Conservation (phyloP, 805 yeast species). For the Candida patagonica region DNA sequence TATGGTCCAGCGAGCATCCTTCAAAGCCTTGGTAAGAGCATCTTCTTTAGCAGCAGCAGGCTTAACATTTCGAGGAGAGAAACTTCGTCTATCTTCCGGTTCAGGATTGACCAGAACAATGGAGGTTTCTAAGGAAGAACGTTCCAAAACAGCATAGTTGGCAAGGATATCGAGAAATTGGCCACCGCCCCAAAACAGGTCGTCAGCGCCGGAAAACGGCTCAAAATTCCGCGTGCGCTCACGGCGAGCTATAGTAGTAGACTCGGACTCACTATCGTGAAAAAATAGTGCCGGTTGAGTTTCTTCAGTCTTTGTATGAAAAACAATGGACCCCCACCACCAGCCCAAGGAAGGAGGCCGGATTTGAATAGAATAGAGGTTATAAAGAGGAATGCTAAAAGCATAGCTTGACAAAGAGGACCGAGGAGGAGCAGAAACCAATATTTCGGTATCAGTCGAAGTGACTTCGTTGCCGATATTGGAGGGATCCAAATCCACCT, state of each 20-base stretch:
- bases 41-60: constrained; percentile 24
- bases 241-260: constrained; percentile 56
- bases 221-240: constrained; percentile 57
- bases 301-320: constrained; percentile 54
- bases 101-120: constrained; percentile 74
- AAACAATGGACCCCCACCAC: constrained; percentile 84
- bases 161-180: constrained; percentile 54
- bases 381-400: constrained; percentile 51
- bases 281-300: constrained; percentile 79
- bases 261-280: constrained; percentile 81
- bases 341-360: constrained; percentile 77
- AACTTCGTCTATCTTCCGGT: constrained; percentile 51
- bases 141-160: constrained; percentile 51
- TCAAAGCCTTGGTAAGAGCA: constrained; percentile 41
- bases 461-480: constrained; percentile 7
- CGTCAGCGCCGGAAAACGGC: constrained; percentile 48
- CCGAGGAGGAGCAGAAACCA: constrained; percentile 43
- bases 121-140: constrained; percentile 61
- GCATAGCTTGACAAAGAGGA: constrained; percentile 54
- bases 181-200: constrained; percentile 86
- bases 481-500: constrained; percentile 39
- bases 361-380: constrained; percentile 69
- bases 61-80: constrained; percentile 37
- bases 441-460: constrained; percentile 14
- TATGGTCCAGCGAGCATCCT: constrained; percentile 75